Percentiles rank a stretch among this genome's conserved stretches.
phyloP scores from a whole-genome alignment of 2,329 filamentous ascomycete species.

The Tolypocladium paradoxum region DNA sequence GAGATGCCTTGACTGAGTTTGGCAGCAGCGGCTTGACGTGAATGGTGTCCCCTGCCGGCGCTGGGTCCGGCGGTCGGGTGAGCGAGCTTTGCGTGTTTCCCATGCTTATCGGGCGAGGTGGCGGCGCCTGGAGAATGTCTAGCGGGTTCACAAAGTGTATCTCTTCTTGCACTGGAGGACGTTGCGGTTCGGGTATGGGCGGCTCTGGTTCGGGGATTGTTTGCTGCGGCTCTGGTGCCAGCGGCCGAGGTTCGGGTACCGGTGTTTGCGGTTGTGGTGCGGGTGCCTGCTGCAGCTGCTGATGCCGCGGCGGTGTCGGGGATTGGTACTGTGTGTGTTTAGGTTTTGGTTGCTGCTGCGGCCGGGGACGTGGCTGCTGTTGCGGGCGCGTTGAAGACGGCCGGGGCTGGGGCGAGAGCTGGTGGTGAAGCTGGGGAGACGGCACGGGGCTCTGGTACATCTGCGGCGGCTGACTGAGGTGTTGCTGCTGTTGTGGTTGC shows the following conservation, averaged over 20 bases:
- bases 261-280: constrained; percentile 6
- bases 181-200: constrained; percentile 1
- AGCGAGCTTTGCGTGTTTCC: constrained; percentile 11
- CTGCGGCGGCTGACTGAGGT: too few relatives aligned
- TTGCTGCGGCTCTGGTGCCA: constrained; percentile 1
- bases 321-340: neutral
- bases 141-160: constrained; percentile 27
- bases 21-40: constrained; percentile 1
- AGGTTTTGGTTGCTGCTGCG: constrained; percentile 20
- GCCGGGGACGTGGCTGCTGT: constrained; percentile 20
- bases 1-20: constrained; percentile 4
- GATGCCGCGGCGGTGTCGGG: constrained; percentile 7
- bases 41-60: constrained; percentile 3
- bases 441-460: constrained; percentile 4
- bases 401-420: constrained; percentile 6
- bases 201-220: neutral
- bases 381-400: constrained; percentile 6
- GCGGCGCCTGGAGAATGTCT: constrained; percentile 23
- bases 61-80: constrained; percentile 4
- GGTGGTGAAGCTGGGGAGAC: constrained; percentile 10
- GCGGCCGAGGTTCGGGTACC: constrained; percentile 3
- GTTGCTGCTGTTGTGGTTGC: constrained; percentile 3
- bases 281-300: constrained; percentile 3
- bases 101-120: constrained; percentile 14
- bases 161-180: constrained; percentile 3